Evolutionary conservation across 495 filamentous ascomycete genomes (phyloP).

Genomic region (Penicillium malachiteum): DNA sequence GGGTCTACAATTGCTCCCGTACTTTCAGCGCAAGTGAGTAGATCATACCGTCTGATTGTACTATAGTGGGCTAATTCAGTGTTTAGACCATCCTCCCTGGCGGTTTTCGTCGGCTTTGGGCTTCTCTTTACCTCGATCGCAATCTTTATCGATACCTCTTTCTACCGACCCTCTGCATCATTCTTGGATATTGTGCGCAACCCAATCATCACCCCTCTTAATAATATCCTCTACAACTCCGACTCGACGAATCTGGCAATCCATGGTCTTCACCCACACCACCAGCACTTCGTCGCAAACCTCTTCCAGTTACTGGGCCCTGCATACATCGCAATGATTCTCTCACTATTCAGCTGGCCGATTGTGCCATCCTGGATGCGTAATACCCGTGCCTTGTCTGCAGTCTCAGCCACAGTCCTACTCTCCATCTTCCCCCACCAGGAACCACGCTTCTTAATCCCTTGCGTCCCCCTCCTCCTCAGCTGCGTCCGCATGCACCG

Average conservation of each 20-base stretch:
- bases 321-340: slow-evolving; percentile 64
- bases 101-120: slow-evolving; percentile 58
- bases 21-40: slow-evolving; percentile 76
- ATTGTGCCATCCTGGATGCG: slow-evolving; percentile 51
- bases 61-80: too few relatives aligned
- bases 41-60: too few relatives aligned
- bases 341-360: slow-evolving; percentile 53
- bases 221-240: slow-evolving; percentile 89
- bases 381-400: slow-evolving; percentile 59
- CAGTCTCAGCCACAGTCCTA: slow-evolving; percentile 73
- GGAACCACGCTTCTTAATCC: slow-evolving; percentile 91
- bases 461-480: slow-evolving; percentile 82
- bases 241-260: slow-evolving; percentile 72
- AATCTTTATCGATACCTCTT: slow-evolving; percentile 76
- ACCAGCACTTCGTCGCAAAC: slow-evolving; percentile 84
- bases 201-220: slow-evolving; percentile 83
- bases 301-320: slow-evolving; percentile 91
- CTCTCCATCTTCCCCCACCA: slow-evolving; percentile 89
- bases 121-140: slow-evolving; percentile 66
- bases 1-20: slow-evolving; percentile 74
- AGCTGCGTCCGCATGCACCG: slow-evolving; percentile 73
- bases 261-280: slow-evolving; percentile 89
- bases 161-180: slow-evolving; percentile 64
- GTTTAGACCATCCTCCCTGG: slow-evolving; percentile 65
- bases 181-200: slow-evolving; percentile 49